These are phyloP conservation scores for Friedmanniomyces endolithicus DNA, from an alignment of 495 filamentous ascomycete species.

Conservation along the genomic window DNA sequence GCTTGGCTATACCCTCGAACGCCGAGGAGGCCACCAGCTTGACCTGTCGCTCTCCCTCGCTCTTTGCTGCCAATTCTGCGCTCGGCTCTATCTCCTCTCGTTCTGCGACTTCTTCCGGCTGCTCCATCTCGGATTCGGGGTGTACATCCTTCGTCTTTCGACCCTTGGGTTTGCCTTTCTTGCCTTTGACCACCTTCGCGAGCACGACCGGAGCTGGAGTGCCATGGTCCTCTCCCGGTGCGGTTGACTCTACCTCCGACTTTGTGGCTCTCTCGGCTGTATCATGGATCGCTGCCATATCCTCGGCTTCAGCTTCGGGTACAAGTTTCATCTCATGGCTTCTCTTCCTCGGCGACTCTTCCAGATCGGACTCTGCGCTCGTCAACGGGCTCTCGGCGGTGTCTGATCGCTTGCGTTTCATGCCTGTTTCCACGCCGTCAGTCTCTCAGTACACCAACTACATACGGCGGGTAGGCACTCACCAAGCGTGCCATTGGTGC, in stretches of 20 bases:
- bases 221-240: not conserved
- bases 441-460: not conserved
- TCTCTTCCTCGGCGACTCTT: constrained; percentile 47
- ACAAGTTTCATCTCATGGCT: constrained; percentile 27
- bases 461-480: not conserved
- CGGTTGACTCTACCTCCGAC: not conserved
- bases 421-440: constrained; percentile 2
- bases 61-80: constrained; percentile 17
- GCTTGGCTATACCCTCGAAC: constrained; percentile 15
- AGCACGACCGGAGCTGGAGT: not conserved
- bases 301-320: constrained; percentile 19
- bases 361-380: constrained; percentile 32
- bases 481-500: constrained; percentile 7
- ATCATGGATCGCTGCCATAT: not conserved
- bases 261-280: not conserved
- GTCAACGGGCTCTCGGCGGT: constrained; percentile 32
- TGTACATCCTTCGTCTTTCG: not conserved
- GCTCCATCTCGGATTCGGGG: constrained; percentile 5
- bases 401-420: constrained; percentile 39
- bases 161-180: constrained; percentile 6
- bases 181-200: constrained; percentile 10
- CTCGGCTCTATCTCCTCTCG: constrained; percentile 4
- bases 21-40: constrained; percentile 16
- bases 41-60: constrained; percentile 12
- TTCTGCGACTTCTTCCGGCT: constrained; percentile 3